Evolutionary conservation across 331 rosid species (phyloP).

Genomic region (Quercus phellos): DNA sequence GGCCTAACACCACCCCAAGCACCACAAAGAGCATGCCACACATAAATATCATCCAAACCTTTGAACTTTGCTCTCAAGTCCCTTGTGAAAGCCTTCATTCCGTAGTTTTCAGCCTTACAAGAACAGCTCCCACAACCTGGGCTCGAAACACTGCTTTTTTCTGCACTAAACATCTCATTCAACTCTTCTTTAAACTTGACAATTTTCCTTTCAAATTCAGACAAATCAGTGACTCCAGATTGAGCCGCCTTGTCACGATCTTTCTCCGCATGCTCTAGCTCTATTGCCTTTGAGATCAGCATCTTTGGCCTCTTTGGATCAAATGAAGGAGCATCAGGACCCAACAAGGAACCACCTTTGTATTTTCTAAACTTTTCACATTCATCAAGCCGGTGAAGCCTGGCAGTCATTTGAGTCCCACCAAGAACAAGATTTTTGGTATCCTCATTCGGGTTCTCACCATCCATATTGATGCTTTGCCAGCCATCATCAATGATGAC

Average conservation of each 20-base stretch:
- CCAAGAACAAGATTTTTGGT: slow-evolving; percentile 56
- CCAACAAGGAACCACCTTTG: slow-evolving; percentile 45
- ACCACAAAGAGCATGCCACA: slow-evolving; percentile 88
- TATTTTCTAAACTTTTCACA: slow-evolving; percentile 63
- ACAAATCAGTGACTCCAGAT: slow-evolving; percentile 27
- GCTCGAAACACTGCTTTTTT: background rate
- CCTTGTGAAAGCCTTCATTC: slow-evolving; percentile 69
- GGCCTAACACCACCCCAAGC: slow-evolving; percentile 97
- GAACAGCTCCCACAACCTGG: slow-evolving; percentile 22
- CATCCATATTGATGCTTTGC: slow-evolving; percentile 77
- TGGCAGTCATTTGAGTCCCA: slow-evolving; percentile 71
- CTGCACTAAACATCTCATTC: slow-evolving; percentile 46
- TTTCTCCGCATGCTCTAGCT: slow-evolving; percentile 50
- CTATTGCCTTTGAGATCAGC: slow-evolving; percentile 52
- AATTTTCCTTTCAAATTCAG: slow-evolving; percentile 36
- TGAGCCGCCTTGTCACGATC: slow-evolving; percentile 27
- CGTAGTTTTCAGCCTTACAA: slow-evolving; percentile 20
- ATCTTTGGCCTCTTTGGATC: slow-evolving; percentile 51
- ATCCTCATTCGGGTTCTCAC: slow-evolving; percentile 48
- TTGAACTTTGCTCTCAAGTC: slow-evolving; percentile 66
- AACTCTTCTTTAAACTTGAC: slow-evolving; percentile 44
- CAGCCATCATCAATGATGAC: slow-evolving; percentile 82
- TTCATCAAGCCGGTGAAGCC: slow-evolving; percentile 67
- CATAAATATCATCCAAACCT: slow-evolving; percentile 71
- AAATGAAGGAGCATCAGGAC: slow-evolving; percentile 50